phyloP scores from a whole-genome alignment of 1,139 yeast genomes.

The Ogataea hybrid region DNA sequence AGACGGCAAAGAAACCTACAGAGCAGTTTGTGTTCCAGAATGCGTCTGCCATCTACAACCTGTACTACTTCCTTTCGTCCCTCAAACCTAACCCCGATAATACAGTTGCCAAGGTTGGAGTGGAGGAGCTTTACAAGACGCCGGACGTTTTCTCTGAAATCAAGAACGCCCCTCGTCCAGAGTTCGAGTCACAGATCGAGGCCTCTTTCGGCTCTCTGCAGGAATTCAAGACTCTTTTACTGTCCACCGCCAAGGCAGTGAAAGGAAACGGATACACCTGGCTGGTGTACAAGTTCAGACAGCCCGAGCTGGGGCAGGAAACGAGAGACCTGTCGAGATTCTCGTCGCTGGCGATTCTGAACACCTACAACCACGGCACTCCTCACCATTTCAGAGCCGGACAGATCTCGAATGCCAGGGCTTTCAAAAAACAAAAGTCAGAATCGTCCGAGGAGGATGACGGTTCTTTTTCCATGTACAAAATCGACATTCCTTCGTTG shows the following conservation, averaged over 20 bases:
- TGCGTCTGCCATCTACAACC: conserved; percentile 59
- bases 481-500: conserved; percentile 29
- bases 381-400: conserved; percentile 56
- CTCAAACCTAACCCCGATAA: conserved; percentile 33
- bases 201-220: conserved; percentile 64
- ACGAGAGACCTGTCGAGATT: conserved; percentile 24
- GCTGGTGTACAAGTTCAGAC: conserved; percentile 34
- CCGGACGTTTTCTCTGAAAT: conserved; percentile 21
- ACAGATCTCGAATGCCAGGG: conserved; percentile 37
- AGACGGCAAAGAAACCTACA: conserved; percentile 48
- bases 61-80: conserved; percentile 57
- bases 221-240: conserved; percentile 62
- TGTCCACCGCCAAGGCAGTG: conserved; percentile 60
- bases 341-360: conserved; percentile 53
- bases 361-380: conserved; percentile 75
- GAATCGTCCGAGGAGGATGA: conserved; percentile 12
- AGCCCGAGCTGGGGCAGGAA: conserved; percentile 23
- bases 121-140: conserved; percentile 37
- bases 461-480: conserved; percentile 10
- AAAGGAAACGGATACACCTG: conserved; percentile 78
- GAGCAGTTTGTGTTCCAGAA: conserved; percentile 49
- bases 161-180: conserved; percentile 36
- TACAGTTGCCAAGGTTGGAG: conserved; percentile 26
- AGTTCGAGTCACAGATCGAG: conserved; percentile 32
- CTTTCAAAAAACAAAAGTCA: conserved; percentile 19